A percentile compares a stretch with the other conserved stretches of the same genome.
Conservation (phyloP, 2,329 filamentous ascomycete species). For the Stachybotrys echinatus region DNA sequence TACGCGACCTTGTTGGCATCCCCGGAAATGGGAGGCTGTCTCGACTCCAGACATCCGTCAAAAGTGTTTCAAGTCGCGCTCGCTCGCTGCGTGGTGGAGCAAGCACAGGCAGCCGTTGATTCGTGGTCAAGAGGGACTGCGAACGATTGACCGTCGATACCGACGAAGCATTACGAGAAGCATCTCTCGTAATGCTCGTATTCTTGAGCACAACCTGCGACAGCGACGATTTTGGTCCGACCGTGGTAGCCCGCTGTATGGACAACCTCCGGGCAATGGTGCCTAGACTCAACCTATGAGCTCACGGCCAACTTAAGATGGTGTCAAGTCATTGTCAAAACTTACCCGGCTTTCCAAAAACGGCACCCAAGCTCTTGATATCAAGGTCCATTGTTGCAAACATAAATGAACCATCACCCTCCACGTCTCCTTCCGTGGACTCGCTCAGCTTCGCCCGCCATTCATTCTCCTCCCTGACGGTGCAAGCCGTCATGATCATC, state of each 20-base stretch:
- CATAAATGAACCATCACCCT: conserved; percentile 39
- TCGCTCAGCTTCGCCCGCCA: conserved; percentile 69
- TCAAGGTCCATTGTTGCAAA: conserved; percentile 63
- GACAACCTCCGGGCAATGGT: conserved; percentile 65
- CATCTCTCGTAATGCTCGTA: conserved; percentile 63
- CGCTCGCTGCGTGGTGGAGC: conserved; percentile 71
- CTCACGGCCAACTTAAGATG: not conserved
- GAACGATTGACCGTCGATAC: conserved; percentile 64
- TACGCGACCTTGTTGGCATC: conserved; percentile 59
- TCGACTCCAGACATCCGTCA: conserved; percentile 80
- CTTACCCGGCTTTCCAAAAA: conserved; percentile 67
- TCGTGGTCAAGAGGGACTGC: conserved; percentile 71
- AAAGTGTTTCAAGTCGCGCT: conserved; percentile 65
- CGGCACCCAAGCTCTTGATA: conserved; percentile 68
- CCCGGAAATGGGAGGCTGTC: conserved; percentile 78
- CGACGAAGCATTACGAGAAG: conserved; percentile 32
- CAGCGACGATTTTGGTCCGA: conserved; percentile 61
- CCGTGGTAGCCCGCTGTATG: conserved; percentile 71
- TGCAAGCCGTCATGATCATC: conserved; percentile 82
- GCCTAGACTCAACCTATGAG: conserved; percentile 29
- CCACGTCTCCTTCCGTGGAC: conserved; percentile 42
- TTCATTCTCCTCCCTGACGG: conserved; percentile 68
- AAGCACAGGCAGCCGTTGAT: conserved; percentile 61
- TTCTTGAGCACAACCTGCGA: conserved; percentile 84
- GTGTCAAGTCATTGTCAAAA: not conserved